Percentiles rank a stretch among this genome's conserved stretches.
phyloP scores from a whole-genome alignment of 2,329 filamentous ascomycete genomes.

The Elsinoe ampelina region DNA sequence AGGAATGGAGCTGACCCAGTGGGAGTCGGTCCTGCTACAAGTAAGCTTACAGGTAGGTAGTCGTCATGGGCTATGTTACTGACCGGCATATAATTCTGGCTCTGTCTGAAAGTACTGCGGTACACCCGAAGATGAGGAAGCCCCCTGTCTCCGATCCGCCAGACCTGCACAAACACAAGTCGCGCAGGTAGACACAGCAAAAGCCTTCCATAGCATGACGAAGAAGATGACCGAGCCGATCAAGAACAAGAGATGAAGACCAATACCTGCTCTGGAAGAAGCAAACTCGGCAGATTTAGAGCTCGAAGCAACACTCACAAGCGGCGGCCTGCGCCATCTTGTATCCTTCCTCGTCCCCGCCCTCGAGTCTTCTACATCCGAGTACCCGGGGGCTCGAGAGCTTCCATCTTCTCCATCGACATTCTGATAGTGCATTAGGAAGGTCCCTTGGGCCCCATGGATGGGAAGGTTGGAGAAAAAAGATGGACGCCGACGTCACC shows the following conservation, averaged over 20 bases:
- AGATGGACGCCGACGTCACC: constrained; percentile 9
- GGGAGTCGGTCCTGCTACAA: constrained; percentile 51
- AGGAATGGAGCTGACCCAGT: constrained; percentile 62
- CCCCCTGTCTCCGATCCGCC: constrained; percentile 17
- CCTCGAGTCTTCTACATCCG: not conserved
- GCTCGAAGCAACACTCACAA: not conserved
- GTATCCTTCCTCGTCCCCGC: not conserved
- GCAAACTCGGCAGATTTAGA: not conserved
- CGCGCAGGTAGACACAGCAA: constrained; percentile 22
- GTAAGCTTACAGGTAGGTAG: too few relatives aligned
- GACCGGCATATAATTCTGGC: constrained; percentile 43
- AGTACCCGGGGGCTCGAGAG: not conserved
- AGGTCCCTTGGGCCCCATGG: not conserved
- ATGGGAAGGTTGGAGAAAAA: not conserved
- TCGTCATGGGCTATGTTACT: not conserved
- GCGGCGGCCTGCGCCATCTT: not conserved
- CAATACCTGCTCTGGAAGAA: constrained; percentile 10
- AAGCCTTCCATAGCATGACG: constrained; percentile 27
- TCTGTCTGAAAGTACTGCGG: constrained; percentile 57
- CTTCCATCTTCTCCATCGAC: not conserved
- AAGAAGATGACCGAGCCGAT: constrained; percentile 23
- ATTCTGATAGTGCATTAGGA: constrained; percentile 11
- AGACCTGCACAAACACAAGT: constrained; percentile 20
- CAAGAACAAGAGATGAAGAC: constrained; percentile 16
- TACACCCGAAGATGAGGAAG: constrained; percentile 30